phyloP scores from a whole-genome alignment of 768 basidiomycete species.

The Xerocomellus amylosporus region DNA sequence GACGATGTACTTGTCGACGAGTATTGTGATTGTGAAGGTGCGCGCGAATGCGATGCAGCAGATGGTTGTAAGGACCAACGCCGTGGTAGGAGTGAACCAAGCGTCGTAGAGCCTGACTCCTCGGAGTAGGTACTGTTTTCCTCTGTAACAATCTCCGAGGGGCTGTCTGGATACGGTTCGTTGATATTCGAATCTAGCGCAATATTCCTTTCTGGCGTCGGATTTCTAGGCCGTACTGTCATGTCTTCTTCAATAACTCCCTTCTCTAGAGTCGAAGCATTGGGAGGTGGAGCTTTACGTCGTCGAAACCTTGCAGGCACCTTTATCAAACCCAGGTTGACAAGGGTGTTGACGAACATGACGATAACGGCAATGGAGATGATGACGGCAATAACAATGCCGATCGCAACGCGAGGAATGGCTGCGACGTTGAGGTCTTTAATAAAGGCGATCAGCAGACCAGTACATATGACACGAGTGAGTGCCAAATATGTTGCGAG shows the following conservation, averaged over 20 bases:
- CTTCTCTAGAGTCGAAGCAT: slow-evolving; percentile 30
- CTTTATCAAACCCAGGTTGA: slow-evolving; percentile 44
- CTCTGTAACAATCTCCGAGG: slow-evolving; percentile 22
- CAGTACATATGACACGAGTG: slow-evolving; percentile 66
- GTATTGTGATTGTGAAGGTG: slow-evolving; percentile 33
- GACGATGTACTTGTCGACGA: slow-evolving; percentile 31
- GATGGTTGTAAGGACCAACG: slow-evolving; percentile 35
- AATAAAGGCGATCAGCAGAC: slow-evolving; percentile 75
- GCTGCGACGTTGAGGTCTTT: slow-evolving; percentile 59
- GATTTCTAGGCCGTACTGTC: slow-evolving; percentile 44
- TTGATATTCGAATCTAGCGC: slow-evolving; percentile 40
- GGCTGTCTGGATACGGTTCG: slow-evolving; percentile 44
- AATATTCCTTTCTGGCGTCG: slow-evolving; percentile 49
- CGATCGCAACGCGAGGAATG: slow-evolving; percentile 81
- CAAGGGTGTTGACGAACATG: slow-evolving; percentile 62
- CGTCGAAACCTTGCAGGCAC: slow-evolving; percentile 20
- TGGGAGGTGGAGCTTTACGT: slow-evolving; percentile 6
- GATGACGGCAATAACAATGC: slow-evolving; percentile 68
- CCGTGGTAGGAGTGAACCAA: slow-evolving; percentile 33
- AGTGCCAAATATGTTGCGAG: slow-evolving; percentile 65
- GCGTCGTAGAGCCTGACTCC: slow-evolving; percentile 35
- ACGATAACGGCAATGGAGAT: slow-evolving; percentile 69
- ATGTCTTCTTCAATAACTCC: slow-evolving; percentile 20
- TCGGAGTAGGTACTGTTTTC: slow-evolving; percentile 31
- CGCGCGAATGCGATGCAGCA: slow-evolving; percentile 27